Conservation (phyloP, 2,329 filamentous ascomycete genomes). For the Botryotinia globosa region DNA sequence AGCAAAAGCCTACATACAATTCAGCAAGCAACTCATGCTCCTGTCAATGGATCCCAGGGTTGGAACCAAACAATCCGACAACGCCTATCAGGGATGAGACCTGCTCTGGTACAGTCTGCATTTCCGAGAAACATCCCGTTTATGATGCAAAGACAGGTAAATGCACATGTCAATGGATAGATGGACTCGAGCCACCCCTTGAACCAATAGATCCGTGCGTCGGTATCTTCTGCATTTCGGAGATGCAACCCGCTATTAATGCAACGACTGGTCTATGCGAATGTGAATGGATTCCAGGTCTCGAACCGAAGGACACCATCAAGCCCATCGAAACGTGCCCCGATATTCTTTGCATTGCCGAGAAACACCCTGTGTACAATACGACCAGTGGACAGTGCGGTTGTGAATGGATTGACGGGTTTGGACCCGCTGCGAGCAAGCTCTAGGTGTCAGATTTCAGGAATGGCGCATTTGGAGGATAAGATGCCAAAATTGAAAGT, state of each 20-base stretch:
- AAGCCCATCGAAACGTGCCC: not conserved
- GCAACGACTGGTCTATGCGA: conserved; percentile 18
- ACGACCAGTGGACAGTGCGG: conserved; percentile 15
- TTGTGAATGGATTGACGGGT: conserved; percentile 21
- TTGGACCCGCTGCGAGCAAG: conserved; percentile 16
- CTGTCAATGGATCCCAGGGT: conserved; percentile 25
- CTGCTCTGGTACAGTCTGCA: conserved; percentile 26
- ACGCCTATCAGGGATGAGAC: conserved; percentile 2
- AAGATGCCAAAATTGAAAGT: not conserved
- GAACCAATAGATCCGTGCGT: conserved; percentile 12
- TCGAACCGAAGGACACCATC: not conserved
- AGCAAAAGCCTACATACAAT: conserved; percentile 23
- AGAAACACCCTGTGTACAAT: conserved; percentile 21
- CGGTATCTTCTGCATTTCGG: conserved; percentile 22
- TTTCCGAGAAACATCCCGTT: conserved; percentile 23
- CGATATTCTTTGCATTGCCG: conserved; percentile 16
- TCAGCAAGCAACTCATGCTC: conserved; percentile 23
- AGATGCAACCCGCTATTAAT: conserved; percentile 19
- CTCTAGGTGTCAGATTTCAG: not conserved
- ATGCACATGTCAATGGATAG: conserved; percentile 28
- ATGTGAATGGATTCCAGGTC: conserved; percentile 21
- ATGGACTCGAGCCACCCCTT: conserved; percentile 20
- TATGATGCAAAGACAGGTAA: conserved; percentile 10
- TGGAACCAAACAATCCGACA: conserved; percentile 15
- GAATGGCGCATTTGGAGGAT: not conserved